phyloP scores from a whole-genome alignment of 2,329 filamentous ascomycete species.

The Mycosphaerelloides madeirae region DNA sequence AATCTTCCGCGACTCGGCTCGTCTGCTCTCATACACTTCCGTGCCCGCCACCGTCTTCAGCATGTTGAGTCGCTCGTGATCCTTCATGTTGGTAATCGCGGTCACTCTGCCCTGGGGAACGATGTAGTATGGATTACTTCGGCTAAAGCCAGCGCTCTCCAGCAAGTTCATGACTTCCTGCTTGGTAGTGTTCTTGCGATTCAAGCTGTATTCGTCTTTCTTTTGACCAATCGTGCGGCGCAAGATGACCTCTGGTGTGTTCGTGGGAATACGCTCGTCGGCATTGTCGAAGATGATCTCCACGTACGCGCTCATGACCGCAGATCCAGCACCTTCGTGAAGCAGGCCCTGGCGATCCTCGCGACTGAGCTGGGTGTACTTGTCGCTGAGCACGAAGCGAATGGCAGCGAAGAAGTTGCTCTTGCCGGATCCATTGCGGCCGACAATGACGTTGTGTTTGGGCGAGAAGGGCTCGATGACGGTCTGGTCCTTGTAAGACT shows the following conservation, averaged over 20 bases:
- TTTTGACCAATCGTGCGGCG: constrained; percentile 94
- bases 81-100: constrained; percentile 97
- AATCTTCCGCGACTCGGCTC: constrained; percentile 89
- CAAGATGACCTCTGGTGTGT: constrained; percentile 82
- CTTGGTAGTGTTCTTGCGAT: constrained; percentile 94
- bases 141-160: constrained; percentile 92
- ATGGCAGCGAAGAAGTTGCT: constrained; percentile 99
- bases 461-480: constrained; percentile 97
- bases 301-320: constrained; percentile 98
- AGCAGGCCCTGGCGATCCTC: constrained; percentile 93
- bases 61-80: constrained; percentile 80
- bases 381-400: constrained; percentile 93
- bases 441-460: constrained; percentile 96
- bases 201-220: constrained; percentile 97
- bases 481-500: constrained; percentile 94
- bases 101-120: constrained; percentile 96
- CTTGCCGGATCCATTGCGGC: constrained; percentile 98
- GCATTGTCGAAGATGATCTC: constrained; percentile 98
- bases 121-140: constrained; percentile 98
- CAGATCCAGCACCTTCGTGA: constrained; percentile 96
- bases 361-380: constrained; percentile 86
- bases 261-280: constrained; percentile 90
- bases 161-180: constrained; percentile 91
- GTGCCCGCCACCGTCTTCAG: constrained; percentile 98
- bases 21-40: constrained; percentile 89